A percentile compares a stretch with the other conserved stretches of the same genome.
Evolutionary conservation across 177 flowering plant genomes (phyloP).

Genomic region (Vitis hybrid): DNA sequence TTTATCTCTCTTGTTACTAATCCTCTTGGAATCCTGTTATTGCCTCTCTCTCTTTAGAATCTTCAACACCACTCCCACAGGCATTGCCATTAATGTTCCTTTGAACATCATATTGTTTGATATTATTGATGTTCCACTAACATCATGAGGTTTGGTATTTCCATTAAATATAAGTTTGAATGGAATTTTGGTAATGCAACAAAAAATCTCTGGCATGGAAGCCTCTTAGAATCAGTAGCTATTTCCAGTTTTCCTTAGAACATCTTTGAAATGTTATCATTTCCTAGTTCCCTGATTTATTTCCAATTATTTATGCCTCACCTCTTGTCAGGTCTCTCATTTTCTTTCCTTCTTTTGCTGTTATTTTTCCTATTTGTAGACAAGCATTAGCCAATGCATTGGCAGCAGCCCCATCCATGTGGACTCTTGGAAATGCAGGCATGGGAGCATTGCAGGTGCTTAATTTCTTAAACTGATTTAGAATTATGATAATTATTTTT

Average conservation of each 20-base stretch:
- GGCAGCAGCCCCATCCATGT: conserved; percentile 96
- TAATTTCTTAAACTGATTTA: background rate
- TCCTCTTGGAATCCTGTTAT: background rate
- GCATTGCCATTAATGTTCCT: background rate
- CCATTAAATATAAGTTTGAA: background rate
- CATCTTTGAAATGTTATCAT: no score
- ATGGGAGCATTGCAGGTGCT: conserved; percentile 96
- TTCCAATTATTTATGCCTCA: background rate
- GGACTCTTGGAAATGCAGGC: conserved; percentile 99
- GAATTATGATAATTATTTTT: background rate
- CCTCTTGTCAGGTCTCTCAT: background rate
- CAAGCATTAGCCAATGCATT: conserved; percentile 94
- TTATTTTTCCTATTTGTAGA: conserved; percentile 30
- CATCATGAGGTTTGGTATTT: no score
- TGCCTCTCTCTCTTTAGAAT: background rate
- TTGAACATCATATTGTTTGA: background rate
- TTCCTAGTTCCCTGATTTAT: background rate
- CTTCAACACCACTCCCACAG: background rate
- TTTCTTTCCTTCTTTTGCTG: background rate
- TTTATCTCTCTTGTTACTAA: background rate
- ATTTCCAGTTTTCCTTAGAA: background rate
- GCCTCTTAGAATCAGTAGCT: background rate
- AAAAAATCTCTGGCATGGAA: background rate
- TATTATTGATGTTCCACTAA: background rate
- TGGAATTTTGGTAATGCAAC: background rate